phyloP scores from a whole-genome alignment of 208 protist species.

The Herpetomonas tarakana region DNA sequence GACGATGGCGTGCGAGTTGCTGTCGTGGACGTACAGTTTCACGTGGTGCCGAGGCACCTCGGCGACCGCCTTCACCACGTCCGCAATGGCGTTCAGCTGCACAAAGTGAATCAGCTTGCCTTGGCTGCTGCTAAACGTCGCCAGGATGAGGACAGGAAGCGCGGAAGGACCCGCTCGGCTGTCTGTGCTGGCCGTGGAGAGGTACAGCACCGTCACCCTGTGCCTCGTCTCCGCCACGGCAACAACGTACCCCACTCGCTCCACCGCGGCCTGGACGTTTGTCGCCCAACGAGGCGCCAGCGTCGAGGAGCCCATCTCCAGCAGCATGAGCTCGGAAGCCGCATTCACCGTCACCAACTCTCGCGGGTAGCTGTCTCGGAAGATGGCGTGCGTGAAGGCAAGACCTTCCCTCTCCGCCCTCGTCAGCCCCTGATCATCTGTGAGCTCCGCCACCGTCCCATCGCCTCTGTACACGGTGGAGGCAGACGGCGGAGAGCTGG shows the following conservation, averaged over 20 bases:
- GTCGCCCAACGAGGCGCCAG: conserved; percentile 48
- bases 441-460: not conserved
- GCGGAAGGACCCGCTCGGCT: not conserved
- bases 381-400: conserved; percentile 25
- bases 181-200: conserved; percentile 17
- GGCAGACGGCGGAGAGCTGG: conserved; percentile 20
- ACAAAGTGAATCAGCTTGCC: conserved; percentile 60
- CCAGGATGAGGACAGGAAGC: conserved; percentile 48
- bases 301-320: conserved; percentile 12
- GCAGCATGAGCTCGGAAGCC: conserved; percentile 26
- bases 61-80: conserved; percentile 34
- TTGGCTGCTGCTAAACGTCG: conserved; percentile 38
- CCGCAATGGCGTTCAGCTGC: conserved; percentile 49
- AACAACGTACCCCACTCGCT: conserved; percentile 32
- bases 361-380: conserved; percentile 7
- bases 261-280: conserved; percentile 45
- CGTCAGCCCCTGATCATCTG: not conserved
- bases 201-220: conserved; percentile 46
- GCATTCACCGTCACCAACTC: conserved; percentile 28
- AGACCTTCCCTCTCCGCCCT: not conserved
- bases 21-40: conserved; percentile 47
- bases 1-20: conserved; percentile 36
- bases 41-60: conserved; percentile 53
- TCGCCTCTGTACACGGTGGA: not conserved
- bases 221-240: conserved; percentile 44